phyloP scores from a whole-genome alignment of 805 yeast genomes.

The Candida dajiaensis region DNA sequence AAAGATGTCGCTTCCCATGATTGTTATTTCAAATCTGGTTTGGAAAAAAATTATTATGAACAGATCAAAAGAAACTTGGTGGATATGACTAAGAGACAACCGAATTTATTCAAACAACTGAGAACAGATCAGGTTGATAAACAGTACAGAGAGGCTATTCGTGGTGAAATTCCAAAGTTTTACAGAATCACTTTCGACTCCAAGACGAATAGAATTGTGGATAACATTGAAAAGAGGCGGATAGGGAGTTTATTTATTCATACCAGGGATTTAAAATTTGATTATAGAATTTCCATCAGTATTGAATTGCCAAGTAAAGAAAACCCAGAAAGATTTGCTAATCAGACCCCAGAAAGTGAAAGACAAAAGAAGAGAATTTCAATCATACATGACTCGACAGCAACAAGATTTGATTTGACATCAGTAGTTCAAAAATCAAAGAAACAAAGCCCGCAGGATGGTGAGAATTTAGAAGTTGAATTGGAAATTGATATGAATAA shows the following conservation, averaged over 20 bases:
- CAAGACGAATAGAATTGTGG: constrained; percentile 58
- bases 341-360: constrained; percentile 46
- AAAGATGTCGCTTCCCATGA: constrained; percentile 43
- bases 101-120: constrained; percentile 50
- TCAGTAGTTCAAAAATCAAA: constrained; percentile 35
- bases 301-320: constrained; percentile 69
- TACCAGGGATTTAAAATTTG: constrained; percentile 74
- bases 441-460: constrained; percentile 20
- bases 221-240: constrained; percentile 67
- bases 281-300: constrained; percentile 68
- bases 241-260: constrained; percentile 67
- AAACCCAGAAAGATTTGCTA: constrained; percentile 47
- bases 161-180: constrained; percentile 59
- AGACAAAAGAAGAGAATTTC: constrained; percentile 71
- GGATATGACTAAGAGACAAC: constrained; percentile 46
- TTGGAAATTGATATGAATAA: constrained; percentile 43
- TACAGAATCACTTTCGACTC: constrained; percentile 65
- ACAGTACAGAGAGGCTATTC: constrained; percentile 53
- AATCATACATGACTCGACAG: constrained; percentile 67
- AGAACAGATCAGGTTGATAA: constrained; percentile 61
- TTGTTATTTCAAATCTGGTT: constrained; percentile 57
- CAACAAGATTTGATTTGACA: constrained; percentile 69
- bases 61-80: constrained; percentile 50
- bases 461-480: constrained; percentile 40
- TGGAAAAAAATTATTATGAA: constrained; percentile 56